Conservation (phyloP, 257 asterid genomes). For the Haberlea rhodopensis region DNA sequence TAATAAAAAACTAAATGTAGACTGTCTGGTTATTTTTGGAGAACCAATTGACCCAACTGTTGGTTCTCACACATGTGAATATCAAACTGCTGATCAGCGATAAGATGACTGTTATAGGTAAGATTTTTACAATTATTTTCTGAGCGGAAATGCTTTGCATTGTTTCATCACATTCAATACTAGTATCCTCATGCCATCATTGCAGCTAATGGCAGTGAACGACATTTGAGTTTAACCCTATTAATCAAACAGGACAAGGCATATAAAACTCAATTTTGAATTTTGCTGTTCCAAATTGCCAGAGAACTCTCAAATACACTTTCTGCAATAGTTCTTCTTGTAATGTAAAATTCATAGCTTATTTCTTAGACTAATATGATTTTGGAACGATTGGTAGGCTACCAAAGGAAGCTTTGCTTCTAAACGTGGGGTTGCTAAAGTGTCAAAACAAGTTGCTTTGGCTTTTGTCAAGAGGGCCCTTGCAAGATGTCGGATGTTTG, state of each 20-base stretch:
- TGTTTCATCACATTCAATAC: background rate
- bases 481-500: slow-evolving; percentile 67
- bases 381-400: slow-evolving; percentile 62
- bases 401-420: slow-evolving; percentile 77
- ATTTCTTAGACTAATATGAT: slow-evolving; percentile 14
- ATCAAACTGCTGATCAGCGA: background rate
- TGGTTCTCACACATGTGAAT: background rate
- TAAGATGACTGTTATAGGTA: background rate
- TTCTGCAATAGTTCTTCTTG: slow-evolving; percentile 8
- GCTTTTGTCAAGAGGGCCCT: slow-evolving; percentile 76
- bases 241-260: background rate
- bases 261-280: background rate
- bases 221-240: background rate
- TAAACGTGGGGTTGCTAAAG: slow-evolving; percentile 77
- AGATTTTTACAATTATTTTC: background rate
- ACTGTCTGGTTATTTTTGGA: background rate
- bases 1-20: background rate
- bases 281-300: background rate
- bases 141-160: background rate
- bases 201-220: background rate
- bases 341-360: slow-evolving; percentile 18
- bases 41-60: background rate
- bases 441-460: slow-evolving; percentile 72
- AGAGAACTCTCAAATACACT: slow-evolving; percentile 7
- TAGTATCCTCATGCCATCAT: background rate